These are phyloP conservation scores for Rosa rugosa DNA, from an alignment of 306 rosid genomes.

Conservation along the genomic window DNA sequence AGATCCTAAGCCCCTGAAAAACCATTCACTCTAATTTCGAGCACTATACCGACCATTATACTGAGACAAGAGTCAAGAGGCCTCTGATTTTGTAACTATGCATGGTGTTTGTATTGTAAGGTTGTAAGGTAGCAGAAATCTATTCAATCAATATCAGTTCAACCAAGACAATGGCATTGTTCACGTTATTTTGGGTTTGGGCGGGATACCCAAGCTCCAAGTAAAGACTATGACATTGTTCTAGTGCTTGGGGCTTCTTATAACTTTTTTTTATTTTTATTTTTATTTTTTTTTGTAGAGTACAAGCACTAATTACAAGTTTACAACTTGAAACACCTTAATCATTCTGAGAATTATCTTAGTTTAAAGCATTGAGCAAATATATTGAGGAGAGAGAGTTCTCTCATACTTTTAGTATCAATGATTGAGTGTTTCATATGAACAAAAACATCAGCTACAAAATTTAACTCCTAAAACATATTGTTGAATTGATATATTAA, in stretches of 20 bases:
- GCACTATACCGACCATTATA: not conserved
- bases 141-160: not conserved
- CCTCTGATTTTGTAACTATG: not conserved
- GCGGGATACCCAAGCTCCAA: not conserved
- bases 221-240: not conserved
- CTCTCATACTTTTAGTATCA: too few species aligned
- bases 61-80: not conserved
- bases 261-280: too few species aligned
- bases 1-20: not conserved
- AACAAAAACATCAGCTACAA: too few species aligned
- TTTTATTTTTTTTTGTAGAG: not conserved
- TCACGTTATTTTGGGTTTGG: not conserved
- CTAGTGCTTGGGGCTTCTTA: not conserved
- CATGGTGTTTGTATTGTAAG: not conserved
- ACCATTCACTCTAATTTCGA: too few species aligned
- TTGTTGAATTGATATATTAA: too few species aligned
- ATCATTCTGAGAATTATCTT: not conserved
- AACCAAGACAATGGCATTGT: not conserved
- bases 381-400: too few species aligned
- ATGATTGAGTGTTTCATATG: too few species aligned
- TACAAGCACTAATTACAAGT: not conserved
- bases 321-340: not conserved
- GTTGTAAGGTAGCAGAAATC: not conserved
- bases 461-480: too few species aligned
- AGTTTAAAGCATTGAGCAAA: not conserved